Percentiles rank a stretch among this genome's conserved stretches.
Evolutionary conservation across 352 stramenopile species (phyloP).

Genomic region (Phytophthora colocasiae): DNA sequence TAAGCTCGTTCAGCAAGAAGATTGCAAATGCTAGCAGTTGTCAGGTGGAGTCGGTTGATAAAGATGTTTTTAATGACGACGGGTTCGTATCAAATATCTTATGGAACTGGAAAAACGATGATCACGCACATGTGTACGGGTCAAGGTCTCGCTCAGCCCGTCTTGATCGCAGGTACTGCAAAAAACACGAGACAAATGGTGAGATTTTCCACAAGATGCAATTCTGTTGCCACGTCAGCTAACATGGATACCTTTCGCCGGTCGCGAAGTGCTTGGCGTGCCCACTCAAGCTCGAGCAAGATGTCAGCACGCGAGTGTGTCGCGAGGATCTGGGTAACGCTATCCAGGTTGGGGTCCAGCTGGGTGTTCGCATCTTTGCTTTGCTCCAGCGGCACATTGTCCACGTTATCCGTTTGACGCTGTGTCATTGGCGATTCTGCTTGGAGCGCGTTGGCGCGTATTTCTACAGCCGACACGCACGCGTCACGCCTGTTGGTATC

Average conservation of each 20-base stretch:
- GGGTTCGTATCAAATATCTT: slow-evolving; percentile 4
- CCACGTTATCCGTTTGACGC: slow-evolving; percentile 29
- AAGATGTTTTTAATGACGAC: slow-evolving; percentile 23
- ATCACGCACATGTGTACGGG: slow-evolving; percentile 21
- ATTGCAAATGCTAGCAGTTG: background rate
- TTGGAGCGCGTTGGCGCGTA: slow-evolving; percentile 24
- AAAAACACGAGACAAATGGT: slow-evolving; percentile 15
- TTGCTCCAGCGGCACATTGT: slow-evolving; percentile 9
- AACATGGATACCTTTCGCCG: slow-evolving; percentile 45
- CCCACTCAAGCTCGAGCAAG: slow-evolving; percentile 63
- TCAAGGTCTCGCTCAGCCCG: slow-evolving; percentile 16
- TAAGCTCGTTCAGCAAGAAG: slow-evolving; percentile 64
- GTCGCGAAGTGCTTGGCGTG: slow-evolving; percentile 51
- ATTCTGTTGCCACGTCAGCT: background rate
- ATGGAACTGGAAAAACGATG: background rate
- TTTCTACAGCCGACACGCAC: slow-evolving; percentile 36
- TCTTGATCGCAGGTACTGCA: slow-evolving; percentile 45
- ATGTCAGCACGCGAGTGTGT: slow-evolving; percentile 61
- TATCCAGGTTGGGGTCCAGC: slow-evolving; percentile 19
- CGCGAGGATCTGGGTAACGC: slow-evolving; percentile 50
- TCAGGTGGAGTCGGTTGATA: slow-evolving; percentile 15
- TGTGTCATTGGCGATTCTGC: slow-evolving; percentile 24
- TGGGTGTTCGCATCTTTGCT: slow-evolving; percentile 23
- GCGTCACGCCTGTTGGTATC: slow-evolving; percentile 19
- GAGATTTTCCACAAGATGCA: slow-evolving; percentile 7